phyloP scores from a whole-genome alignment of 2,329 filamentous ascomycete genomes.

The Onygena corvina region DNA sequence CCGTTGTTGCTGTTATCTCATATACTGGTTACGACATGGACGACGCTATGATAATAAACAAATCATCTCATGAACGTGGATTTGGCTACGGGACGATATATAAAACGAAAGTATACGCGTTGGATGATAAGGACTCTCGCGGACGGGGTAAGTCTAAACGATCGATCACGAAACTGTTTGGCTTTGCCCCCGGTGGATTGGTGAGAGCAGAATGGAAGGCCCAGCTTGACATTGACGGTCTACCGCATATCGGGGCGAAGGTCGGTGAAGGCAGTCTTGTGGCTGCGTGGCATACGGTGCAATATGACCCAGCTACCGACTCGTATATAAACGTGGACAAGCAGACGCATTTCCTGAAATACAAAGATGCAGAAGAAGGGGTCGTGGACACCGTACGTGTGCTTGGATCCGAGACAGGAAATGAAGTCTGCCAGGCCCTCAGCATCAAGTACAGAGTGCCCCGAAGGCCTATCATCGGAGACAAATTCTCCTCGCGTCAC shows the following conservation, averaged over 20 bases:
- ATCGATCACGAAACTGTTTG: constrained; percentile 70
- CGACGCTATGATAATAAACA: constrained; percentile 99
- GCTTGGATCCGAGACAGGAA: constrained; percentile 71
- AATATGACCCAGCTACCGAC: constrained; percentile 56
- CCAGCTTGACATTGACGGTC: constrained; percentile 73
- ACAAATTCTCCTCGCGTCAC: constrained; percentile 98
- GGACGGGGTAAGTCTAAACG: constrained; percentile 53
- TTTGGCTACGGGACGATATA: constrained; percentile 95
- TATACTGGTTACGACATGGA: constrained; percentile 99
- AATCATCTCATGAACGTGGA: constrained; percentile 87
- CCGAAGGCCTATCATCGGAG: constrained; percentile 81
- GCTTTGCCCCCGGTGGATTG: constrained; percentile 68
- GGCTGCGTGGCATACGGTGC: constrained; percentile 80
- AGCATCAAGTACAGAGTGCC: constrained; percentile 90
- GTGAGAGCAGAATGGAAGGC: constrained; percentile 58
- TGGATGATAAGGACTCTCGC: constrained; percentile 64
- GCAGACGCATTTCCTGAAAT: constrained; percentile 76
- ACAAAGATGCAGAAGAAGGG: constrained; percentile 80
- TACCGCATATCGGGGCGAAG: constrained; percentile 67
- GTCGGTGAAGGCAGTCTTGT: constrained; percentile 72
- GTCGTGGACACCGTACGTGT: constrained; percentile 89
- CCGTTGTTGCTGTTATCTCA: constrained; percentile 91
- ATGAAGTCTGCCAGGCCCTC: constrained; percentile 72
- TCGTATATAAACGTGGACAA: constrained; percentile 77
- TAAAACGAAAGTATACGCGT: constrained; percentile 85